Base-by-base conservation (phyloP, 2,329 filamentous ascomycete genomes). In the Mollisia scopiformis region DNA sequence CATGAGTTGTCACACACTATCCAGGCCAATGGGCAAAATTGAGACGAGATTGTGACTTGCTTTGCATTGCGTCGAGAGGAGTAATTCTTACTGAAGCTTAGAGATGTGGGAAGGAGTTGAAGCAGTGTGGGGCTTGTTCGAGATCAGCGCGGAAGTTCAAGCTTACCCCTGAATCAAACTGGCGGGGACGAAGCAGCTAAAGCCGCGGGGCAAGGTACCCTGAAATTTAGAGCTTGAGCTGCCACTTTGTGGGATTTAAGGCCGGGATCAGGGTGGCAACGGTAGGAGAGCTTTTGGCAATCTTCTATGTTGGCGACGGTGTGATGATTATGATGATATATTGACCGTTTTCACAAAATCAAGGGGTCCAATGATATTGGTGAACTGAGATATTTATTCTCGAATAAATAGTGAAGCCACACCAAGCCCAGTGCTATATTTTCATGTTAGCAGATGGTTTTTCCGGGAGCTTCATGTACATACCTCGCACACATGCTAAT, bases 401-500 rank as follows among this genome's bases (percentile, higher is more conserved):
- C 65, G 46, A 50, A 69, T 51, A 51, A 68, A 69, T 30, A 69
- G 52, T 49, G 64, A 65, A 7, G 67, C 67, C 43, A 68, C 67
- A 16, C 67, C 67, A 11, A 66, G 37, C 19, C 67, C 67, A 21
- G 67, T 69, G 51, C 66, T 68, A 8, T 23, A n/a, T 25, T 16
- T 19, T 41, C 39, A 54, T 51, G 31, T 56, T 41, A 57, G 30
- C 19, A n/a, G 6, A n/a, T n/a, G n/a, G 23, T 33, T 28, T 33
- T 13, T 21, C 43, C 30, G 14, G 6, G 25, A 28, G 7, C 19
- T 19, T 51, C 43, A 47, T 23, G 7, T 43, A 62, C 61, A 35
- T 58, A 63, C 62, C 62, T 64, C 31, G 66, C 65, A 63, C 82
- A 84, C 78, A 83, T 83, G 61, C 79, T 82, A 46, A 83, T 69